phyloP scores from a whole-genome alignment of 2,329 filamentous ascomycete species.

The Clarireedia paspali region DNA sequence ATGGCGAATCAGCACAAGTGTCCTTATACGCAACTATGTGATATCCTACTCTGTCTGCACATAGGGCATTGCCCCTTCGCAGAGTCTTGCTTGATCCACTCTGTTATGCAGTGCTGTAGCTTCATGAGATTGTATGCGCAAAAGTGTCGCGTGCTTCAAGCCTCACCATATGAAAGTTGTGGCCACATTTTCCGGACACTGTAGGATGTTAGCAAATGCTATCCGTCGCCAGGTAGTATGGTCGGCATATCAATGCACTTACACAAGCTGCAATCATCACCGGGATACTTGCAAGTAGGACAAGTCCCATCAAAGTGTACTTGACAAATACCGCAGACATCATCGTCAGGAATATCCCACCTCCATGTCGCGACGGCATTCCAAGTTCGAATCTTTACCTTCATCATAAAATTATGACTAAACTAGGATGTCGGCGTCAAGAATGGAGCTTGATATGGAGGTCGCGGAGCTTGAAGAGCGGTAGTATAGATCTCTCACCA shows the following conservation, averaged over 20 bases:
- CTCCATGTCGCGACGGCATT: constrained; percentile 93
- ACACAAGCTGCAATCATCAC: constrained; percentile 91
- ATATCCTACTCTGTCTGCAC: constrained; percentile 77
- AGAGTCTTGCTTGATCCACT: constrained; percentile 93
- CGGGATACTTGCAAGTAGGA: constrained; percentile 95
- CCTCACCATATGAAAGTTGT: constrained; percentile 92
- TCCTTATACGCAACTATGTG: too few species aligned
- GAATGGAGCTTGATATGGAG: background rate
- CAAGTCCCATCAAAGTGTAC: constrained; percentile 97
- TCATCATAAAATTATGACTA: constrained; percentile 53
- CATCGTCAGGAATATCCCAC: constrained; percentile 95
- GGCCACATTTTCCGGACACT: constrained; percentile 95
- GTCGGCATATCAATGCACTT: constrained; percentile 31
- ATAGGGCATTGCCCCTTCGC: constrained; percentile 94
- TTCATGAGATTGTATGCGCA: constrained; percentile 1
- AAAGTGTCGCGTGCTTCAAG: background rate
- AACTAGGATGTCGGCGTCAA: background rate
- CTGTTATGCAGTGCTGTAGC: constrained; percentile 79
- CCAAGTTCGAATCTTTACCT: constrained; percentile 90
- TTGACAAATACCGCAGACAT: constrained; percentile 97
- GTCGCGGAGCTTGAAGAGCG: background rate
- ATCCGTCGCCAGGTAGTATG: background rate
- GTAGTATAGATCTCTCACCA: background rate
- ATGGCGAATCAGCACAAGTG: background rate
- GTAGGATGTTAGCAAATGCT: background rate